Conservation (phyloP, 495 filamentous ascomycete species). For the Aspergillus asperescens region DNA sequence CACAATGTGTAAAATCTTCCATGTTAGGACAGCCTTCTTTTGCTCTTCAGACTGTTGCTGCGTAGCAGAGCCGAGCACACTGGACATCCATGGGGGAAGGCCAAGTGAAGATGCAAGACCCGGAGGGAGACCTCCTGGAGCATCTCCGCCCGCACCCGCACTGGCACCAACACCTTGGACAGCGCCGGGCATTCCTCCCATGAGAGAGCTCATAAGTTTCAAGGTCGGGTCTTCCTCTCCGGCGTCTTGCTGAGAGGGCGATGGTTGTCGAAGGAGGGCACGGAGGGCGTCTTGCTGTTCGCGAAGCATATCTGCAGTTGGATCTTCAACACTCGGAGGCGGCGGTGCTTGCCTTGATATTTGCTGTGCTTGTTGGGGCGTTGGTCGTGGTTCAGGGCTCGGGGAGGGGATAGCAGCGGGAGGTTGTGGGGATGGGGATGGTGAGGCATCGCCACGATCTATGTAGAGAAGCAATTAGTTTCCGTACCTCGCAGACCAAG, state of each 20-base stretch:
- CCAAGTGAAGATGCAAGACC: slow-evolving; percentile 33
- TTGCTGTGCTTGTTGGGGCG: slow-evolving; percentile 1
- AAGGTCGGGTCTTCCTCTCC: slow-evolving; percentile 53
- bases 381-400: slow-evolving; percentile 7
- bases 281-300: slow-evolving; percentile 43
- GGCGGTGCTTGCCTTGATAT: slow-evolving; percentile 4
- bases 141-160: neutral
- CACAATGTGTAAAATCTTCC: slow-evolving; percentile 70
- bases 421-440: slow-evolving; percentile 30
- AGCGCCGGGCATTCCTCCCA: slow-evolving; percentile 38
- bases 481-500: neutral
- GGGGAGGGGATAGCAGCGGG: slow-evolving; percentile 7
- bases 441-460: slow-evolving; percentile 32
- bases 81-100: slow-evolving; percentile 44
- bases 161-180: slow-evolving; percentile 23
- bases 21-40: slow-evolving; percentile 51
- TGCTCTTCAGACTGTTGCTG: slow-evolving; percentile 33
- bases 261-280: slow-evolving; percentile 35
- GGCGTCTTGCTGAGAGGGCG: slow-evolving; percentile 25
- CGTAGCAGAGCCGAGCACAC: slow-evolving; percentile 30
- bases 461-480: slow-evolving; percentile 13
- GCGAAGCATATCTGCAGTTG: slow-evolving; percentile 26
- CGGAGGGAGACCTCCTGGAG: slow-evolving; percentile 27
- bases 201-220: slow-evolving; percentile 56
- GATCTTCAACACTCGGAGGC: slow-evolving; percentile 4